phyloP scores from a whole-genome alignment of 2,329 filamentous ascomycete species.

The Apiospora hydei region DNA sequence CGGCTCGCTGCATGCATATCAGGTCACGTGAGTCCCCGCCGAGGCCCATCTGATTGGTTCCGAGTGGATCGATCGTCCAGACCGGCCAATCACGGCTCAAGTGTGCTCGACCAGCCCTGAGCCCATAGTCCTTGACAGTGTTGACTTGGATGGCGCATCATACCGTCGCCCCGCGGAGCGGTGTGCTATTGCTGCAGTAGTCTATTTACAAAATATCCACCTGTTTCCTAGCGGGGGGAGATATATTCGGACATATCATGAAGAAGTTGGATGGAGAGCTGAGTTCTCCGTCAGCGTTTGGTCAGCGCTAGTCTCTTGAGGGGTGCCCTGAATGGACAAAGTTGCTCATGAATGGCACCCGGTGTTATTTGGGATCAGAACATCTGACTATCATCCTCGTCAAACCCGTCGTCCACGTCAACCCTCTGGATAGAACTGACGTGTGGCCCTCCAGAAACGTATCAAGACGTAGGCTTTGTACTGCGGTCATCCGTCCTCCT shows the following conservation, averaged over 20 bases:
- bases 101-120: not conserved
- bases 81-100: not conserved
- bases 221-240: not conserved
- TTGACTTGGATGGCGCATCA: constrained; percentile 14
- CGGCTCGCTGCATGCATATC: constrained; percentile 24
- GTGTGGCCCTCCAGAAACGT: not conserved
- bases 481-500: not conserved
- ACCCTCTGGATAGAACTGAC: not conserved
- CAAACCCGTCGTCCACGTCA: not conserved
- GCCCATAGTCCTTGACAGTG: not conserved
- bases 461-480: not conserved
- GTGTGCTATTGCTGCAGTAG: constrained; percentile 19
- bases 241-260: not conserved
- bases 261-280: not conserved
- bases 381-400: not conserved
- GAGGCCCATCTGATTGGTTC: constrained; percentile 13
- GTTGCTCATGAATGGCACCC: not conserved
- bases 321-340: not conserved
- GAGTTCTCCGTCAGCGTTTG: constrained; percentile 7
- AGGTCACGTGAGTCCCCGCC: not conserved
- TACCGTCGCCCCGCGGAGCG: constrained; percentile 13
- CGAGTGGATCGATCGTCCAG: not conserved
- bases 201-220: constrained; percentile 2
- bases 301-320: constrained; percentile 7
- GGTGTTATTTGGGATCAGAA: not conserved